Evolutionary conservation across 192 early-diverging fungal genomes (phyloP).

Genomic region (Phycomyces nitens): DNA sequence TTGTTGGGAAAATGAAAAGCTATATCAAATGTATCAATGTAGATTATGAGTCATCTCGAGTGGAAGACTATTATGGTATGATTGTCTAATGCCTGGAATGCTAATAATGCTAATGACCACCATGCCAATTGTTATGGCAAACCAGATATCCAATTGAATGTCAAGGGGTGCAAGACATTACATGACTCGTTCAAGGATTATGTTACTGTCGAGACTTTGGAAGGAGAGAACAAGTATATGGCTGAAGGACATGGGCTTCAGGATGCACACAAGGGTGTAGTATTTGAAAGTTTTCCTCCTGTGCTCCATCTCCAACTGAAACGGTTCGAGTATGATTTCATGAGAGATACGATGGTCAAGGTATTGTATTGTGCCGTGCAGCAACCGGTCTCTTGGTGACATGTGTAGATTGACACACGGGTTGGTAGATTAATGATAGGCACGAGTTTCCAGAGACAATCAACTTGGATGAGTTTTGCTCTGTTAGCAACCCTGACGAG

Average conservation of each 20-base stretch:
- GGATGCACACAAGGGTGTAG: slow-evolving; percentile 94
- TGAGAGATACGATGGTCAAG: slow-evolving; percentile 87
- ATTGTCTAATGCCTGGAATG: no score
- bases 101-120: not conserved
- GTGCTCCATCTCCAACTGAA: slow-evolving; percentile 96
- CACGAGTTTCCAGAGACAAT: slow-evolving; percentile 88
- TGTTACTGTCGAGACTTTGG: slow-evolving; percentile 84
- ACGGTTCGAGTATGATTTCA: slow-evolving; percentile 96
- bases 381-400: not conserved
- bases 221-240: slow-evolving; percentile 95
- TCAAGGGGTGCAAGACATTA: slow-evolving; percentile 88
- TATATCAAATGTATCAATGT: slow-evolving; percentile 95
- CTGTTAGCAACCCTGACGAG: slow-evolving; percentile 53
- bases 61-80: slow-evolving; percentile 94
- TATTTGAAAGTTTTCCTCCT: slow-evolving; percentile 89
- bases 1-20: slow-evolving; percentile 96
- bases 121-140: not conserved
- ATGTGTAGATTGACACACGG: no score
- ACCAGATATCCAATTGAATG: slow-evolving; percentile 92
- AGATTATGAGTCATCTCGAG: slow-evolving; percentile 89
- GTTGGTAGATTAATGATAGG: slow-evolving; percentile 81
- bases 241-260: slow-evolving; percentile 93
- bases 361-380: slow-evolving; percentile 40
- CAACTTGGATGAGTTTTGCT: slow-evolving; percentile 82
- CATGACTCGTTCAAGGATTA: slow-evolving; percentile 90